phyloP scores from a whole-genome alignment of 2,329 filamentous ascomycete species.

The Zymoseptoria passerinii region DNA sequence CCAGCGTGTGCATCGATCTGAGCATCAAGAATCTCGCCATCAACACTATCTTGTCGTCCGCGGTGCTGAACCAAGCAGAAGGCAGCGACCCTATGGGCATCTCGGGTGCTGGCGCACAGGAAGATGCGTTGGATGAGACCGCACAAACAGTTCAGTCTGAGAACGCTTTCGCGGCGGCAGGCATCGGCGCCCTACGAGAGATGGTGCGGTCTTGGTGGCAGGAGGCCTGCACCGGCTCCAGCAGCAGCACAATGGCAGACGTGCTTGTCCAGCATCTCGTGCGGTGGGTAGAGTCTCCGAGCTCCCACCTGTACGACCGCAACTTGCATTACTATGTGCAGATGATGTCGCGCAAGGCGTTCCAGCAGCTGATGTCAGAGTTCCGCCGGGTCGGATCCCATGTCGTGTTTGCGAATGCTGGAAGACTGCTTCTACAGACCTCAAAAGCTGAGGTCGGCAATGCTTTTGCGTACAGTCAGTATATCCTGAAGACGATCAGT shows the following conservation, averaged over 20 bases:
- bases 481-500: conserved; percentile 96
- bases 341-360: conserved; percentile 95
- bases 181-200: conserved; percentile 81
- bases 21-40: conserved; percentile 91
- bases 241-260: conserved; percentile 88
- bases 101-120: conserved; percentile 61
- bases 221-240: conserved; percentile 57
- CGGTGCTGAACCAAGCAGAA: conserved; percentile 92
- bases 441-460: conserved; percentile 96
- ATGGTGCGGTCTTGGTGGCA: conserved; percentile 99
- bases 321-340: conserved; percentile 95
- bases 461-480: conserved; percentile 92
- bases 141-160: conserved; percentile 70
- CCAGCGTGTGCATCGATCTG: conserved; percentile 91
- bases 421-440: conserved; percentile 83
- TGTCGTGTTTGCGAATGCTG: conserved; percentile 88
- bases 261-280: conserved; percentile 96
- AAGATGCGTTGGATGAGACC: conserved; percentile 53
- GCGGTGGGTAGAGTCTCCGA: conserved; percentile 90
- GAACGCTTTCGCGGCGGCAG: conserved; percentile 85
- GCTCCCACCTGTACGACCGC: conserved; percentile 90
- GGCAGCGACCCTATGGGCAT: conserved; percentile 80
- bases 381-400: conserved; percentile 92
- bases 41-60: conserved; percentile 94
- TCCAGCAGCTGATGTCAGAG: conserved; percentile 93